Evolutionary conservation across 2,329 filamentous ascomycete genomes (phyloP).

Genomic region (Alternaria gaisen): DNA sequence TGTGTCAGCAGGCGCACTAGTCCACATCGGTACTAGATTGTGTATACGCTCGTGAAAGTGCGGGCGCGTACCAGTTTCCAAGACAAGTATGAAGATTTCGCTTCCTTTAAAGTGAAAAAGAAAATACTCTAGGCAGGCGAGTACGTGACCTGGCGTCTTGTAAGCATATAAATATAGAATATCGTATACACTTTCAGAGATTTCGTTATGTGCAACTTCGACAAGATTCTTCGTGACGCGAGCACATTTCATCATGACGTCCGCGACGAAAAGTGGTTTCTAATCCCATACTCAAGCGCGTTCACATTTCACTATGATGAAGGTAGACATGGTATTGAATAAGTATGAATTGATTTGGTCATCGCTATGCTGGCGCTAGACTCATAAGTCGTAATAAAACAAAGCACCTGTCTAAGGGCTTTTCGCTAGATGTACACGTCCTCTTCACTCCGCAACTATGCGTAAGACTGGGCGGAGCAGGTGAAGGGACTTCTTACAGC

Average conservation of each 20-base stretch:
- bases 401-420: not conserved
- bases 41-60: not conserved
- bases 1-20: conserved; percentile 4
- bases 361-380: conserved; percentile 11
- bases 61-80: not conserved
- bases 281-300: not conserved
- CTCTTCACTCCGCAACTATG: conserved; percentile 18
- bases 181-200: not conserved
- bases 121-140: not conserved
- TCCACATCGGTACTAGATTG: not conserved
- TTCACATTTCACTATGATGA: not conserved
- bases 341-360: not conserved
- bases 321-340: not conserved
- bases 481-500: conserved; percentile 53
- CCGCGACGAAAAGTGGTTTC: too few species aligned
- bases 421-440: conserved; percentile 12
- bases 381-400: conserved; percentile 12
- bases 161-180: not conserved
- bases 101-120: not conserved
- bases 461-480: conserved; percentile 47
- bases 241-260: not conserved
- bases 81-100: too few species aligned
- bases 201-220: not conserved
- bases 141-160: not conserved
- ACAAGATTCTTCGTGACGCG: not conserved